Conservation (phyloP, 306 rosid genomes). For the Dryas alaskensis region DNA sequence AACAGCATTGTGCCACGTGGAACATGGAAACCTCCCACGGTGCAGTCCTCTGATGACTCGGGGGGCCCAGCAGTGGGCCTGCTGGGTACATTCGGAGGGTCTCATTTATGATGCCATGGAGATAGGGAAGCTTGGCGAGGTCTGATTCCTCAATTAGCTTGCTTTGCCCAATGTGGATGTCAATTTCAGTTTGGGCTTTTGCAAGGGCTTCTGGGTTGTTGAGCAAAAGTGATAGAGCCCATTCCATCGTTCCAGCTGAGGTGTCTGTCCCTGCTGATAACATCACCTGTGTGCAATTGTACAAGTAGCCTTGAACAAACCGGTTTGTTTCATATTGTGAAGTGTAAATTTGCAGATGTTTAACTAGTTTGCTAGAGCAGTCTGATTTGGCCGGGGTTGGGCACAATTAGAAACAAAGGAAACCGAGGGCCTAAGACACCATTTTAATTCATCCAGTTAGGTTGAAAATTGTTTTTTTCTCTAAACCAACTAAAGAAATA, state of each 20-base stretch:
- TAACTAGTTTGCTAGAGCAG: not conserved
- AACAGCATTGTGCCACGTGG: constrained; percentile 43
- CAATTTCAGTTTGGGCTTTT: constrained; percentile 19
- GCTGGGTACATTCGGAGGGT: constrained; percentile 40
- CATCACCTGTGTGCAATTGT: constrained; percentile 15
- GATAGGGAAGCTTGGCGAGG: constrained; percentile 27
- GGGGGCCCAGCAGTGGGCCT: constrained; percentile 29
- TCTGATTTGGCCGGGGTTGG: not conserved
- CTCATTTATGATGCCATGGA: constrained; percentile 29
- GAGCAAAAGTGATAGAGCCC: constrained; percentile 39
- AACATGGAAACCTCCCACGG: constrained; percentile 24
- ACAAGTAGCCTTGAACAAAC: not conserved
- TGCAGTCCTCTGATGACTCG: constrained; percentile 37
- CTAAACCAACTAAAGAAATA: too few relatives aligned
- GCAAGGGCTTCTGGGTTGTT: constrained; percentile 32
- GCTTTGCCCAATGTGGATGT: constrained; percentile 12
- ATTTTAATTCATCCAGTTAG: too few relatives aligned
- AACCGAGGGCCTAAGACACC: too few relatives aligned
- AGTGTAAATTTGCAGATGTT: not conserved
- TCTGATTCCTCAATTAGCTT: constrained; percentile 36
- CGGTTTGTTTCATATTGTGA: not conserved
- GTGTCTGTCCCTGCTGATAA: constrained; percentile 40
- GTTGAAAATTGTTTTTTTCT: too few relatives aligned
- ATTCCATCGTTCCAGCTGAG: constrained; percentile 30
- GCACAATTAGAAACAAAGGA: too few relatives aligned